phyloP scores from a whole-genome alignment of 1,284 basidiomycete genomes.

The Cryptococcus jaspeensis region DNA sequence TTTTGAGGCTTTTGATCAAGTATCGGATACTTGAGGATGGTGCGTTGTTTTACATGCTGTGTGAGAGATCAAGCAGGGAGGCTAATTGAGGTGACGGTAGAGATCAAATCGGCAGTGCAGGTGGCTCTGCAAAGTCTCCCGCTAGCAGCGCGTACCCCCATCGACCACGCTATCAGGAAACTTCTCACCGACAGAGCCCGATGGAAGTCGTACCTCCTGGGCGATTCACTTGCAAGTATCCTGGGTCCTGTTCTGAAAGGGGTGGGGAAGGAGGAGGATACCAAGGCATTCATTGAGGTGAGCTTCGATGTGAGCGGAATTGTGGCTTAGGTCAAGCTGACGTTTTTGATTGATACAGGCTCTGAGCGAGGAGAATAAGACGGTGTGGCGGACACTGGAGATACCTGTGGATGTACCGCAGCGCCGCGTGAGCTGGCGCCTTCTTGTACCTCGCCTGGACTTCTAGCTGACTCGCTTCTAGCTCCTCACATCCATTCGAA shows the following conservation, averaged over 20 bases:
- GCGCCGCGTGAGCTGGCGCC: constrained; percentile 26
- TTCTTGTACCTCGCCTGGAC: not conserved
- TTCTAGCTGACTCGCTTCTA: constrained; percentile 6
- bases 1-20: constrained; percentile 36
- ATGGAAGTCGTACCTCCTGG: constrained; percentile 16
- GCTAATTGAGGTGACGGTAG: not conserved
- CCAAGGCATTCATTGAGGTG: not conserved
- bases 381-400: constrained; percentile 41
- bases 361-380: not conserved
- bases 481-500: constrained; percentile 32
- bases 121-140: constrained; percentile 3
- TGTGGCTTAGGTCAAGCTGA: not conserved
- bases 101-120: constrained; percentile 1
- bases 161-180: not conserved
- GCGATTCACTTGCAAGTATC: constrained; percentile 1
- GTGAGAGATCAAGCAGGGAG: not conserved
- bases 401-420: constrained; percentile 51
- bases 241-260: not conserved
- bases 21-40: constrained; percentile 44
- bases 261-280: not conserved
- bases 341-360: not conserved
- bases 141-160: not conserved
- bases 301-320: not conserved
- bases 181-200: constrained; percentile 5
- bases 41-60: constrained; percentile 12